Evolutionary conservation across 257 asterid genomes (phyloP).

Genomic region (Nicotiana knightiana): DNA sequence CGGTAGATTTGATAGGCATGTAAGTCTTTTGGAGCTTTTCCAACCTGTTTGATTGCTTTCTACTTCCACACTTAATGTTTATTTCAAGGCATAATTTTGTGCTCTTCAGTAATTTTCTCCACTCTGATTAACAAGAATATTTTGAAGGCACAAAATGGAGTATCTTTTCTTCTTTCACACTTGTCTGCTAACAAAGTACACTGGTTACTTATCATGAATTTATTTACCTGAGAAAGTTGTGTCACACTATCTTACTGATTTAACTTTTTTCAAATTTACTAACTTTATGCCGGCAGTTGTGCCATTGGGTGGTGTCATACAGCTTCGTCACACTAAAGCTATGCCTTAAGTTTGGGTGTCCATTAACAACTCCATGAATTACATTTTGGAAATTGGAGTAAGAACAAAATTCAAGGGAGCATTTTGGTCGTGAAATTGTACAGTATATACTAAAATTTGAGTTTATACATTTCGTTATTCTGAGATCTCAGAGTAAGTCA

Average conservation of each 20-base stretch:
- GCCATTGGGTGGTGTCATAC: background rate
- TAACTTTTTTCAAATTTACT: background rate
- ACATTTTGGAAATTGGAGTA: background rate
- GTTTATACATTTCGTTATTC: background rate
- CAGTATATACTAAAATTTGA: background rate
- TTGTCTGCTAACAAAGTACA: background rate
- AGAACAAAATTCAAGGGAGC: background rate
- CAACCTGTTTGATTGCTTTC: background rate
- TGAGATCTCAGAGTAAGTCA: background rate
- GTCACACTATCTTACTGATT: background rate
- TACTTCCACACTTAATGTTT: background rate
- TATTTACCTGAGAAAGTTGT: background rate
- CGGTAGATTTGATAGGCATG: constrained; percentile 99
- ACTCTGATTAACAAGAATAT: background rate
- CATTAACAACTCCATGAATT: background rate
- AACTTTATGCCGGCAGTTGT: background rate
- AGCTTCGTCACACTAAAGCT: background rate
- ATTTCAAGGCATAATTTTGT: background rate
- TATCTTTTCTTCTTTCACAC: background rate
- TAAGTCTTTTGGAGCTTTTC: constrained; percentile 34
- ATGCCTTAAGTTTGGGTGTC: background rate
- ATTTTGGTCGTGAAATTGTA: background rate
- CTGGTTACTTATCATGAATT: background rate
- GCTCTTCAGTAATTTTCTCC: background rate
- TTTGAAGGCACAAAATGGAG: background rate